Evolutionary conservation across 371 early-diverging fungal genomes (phyloP).

Genomic region (Paraphysoderma sedebokerense): DNA sequence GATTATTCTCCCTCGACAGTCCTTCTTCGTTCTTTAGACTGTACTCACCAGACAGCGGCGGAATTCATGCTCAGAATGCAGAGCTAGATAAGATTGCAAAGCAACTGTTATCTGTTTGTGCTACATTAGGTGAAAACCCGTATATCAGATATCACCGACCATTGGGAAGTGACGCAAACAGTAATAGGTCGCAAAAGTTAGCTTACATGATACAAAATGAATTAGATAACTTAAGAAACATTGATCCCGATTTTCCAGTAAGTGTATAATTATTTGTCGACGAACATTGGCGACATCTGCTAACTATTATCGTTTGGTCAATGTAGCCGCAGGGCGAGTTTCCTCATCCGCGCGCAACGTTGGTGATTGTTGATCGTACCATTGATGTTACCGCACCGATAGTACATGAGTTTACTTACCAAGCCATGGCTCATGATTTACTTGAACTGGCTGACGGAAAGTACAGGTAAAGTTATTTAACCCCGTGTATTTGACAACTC

Average conservation of each 20-base stretch:
- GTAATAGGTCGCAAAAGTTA: constrained; percentile 31
- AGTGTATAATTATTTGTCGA: not conserved
- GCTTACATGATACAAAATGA: constrained; percentile 33
- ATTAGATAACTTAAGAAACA: constrained; percentile 35
- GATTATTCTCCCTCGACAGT: constrained; percentile 57
- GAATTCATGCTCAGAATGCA: constrained; percentile 7
- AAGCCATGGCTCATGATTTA: constrained; percentile 81
- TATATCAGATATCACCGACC: constrained; percentile 68
- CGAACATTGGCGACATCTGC: no score
- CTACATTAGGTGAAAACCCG: constrained; percentile 64
- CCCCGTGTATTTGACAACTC: no score
- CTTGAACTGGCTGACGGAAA: constrained; percentile 53
- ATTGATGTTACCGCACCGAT: constrained; percentile 72
- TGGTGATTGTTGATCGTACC: constrained; percentile 78
- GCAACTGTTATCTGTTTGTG: constrained; percentile 53
- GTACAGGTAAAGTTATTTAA: constrained; percentile 5
- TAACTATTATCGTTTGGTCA: no score
- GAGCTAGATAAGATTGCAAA: constrained; percentile 47
- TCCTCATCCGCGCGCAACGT: constrained; percentile 42
- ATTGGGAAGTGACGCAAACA: constrained; percentile 41
- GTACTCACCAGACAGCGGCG: constrained; percentile 21
- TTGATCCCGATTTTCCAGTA: constrained; percentile 43
- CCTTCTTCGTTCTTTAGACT: constrained; percentile 41
- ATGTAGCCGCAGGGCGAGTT: constrained; percentile 34
- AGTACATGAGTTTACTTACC: constrained; percentile 86